A percentile compares a stretch with the other conserved stretches of the same genome.
These are phyloP conservation scores for Nematocida homosporus DNA, from an alignment of 371 early-diverging fungal genomes.

Conservation along the genomic window DNA sequence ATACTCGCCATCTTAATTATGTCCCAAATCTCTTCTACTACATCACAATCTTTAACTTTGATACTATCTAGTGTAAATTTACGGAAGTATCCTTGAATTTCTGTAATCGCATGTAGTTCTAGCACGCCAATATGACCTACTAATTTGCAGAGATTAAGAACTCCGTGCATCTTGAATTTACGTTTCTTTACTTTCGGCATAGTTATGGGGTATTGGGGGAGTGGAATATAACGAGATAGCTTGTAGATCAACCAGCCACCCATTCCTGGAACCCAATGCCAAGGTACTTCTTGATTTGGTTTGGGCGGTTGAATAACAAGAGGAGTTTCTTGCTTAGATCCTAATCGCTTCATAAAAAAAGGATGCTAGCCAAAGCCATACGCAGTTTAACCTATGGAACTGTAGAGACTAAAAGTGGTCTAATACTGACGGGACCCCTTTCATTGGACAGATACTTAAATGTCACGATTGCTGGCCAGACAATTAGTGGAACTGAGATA, in stretches of 20 bases:
- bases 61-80: conserved; percentile 1
- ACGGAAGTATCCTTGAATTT: conserved; percentile 1
- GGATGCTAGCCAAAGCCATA: conserved; percentile 28
- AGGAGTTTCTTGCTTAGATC: neutral
- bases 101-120: conserved; percentile 3
- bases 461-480: neutral
- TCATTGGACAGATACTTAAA: conserved; percentile 25
- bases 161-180: conserved; percentile 8
- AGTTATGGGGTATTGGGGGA: conserved; percentile 18
- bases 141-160: conserved; percentile 25
- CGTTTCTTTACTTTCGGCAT: conserved; percentile 9
- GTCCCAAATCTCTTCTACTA: conserved; percentile 9
- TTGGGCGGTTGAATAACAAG: neutral
- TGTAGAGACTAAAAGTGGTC: conserved; percentile 14
- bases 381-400: conserved; percentile 5
- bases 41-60: conserved; percentile 24
- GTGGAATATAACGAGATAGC: conserved; percentile 32
- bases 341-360: conserved; percentile 56
- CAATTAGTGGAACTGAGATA: conserved; percentile 8
- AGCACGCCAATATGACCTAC: neutral
- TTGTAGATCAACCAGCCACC: conserved; percentile 46
- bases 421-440: neutral
- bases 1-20: conserved; percentile 4
- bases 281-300: conserved; percentile 1
- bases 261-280: conserved; percentile 34